Evolutionary conservation across 2,329 filamentous ascomycete species (phyloP).

Genomic region (Trichoderma brevicompactum): DNA sequence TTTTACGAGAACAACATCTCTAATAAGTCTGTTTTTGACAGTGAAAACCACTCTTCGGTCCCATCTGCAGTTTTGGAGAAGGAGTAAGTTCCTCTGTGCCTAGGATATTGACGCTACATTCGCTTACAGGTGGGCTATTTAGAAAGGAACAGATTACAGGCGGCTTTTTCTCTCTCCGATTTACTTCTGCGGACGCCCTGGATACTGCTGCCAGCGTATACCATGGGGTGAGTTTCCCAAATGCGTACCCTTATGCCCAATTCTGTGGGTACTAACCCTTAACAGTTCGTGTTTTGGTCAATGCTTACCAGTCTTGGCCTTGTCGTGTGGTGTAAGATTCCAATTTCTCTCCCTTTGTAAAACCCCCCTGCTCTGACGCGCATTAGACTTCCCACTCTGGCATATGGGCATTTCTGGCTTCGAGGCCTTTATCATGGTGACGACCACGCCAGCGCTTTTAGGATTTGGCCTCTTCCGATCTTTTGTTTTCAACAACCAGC

Average conservation of each 20-base stretch:
- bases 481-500: conserved; percentile 69
- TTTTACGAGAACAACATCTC: conserved; percentile 38
- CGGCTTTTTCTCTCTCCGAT: conserved; percentile 70
- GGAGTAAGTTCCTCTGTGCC: conserved; percentile 61
- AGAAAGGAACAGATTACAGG: conserved; percentile 77
- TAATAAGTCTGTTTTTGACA: conserved; percentile 53
- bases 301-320: conserved; percentile 88
- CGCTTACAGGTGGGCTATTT: conserved; percentile 35
- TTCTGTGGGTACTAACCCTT: conserved; percentile 4
- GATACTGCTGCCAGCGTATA: conserved; percentile 89
- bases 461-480: conserved; percentile 70
- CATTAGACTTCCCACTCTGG: conserved; percentile 89
- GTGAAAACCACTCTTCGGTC: conserved; percentile 53
- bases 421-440: conserved; percentile 85
- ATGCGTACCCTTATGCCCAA: background rate
- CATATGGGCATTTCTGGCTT: conserved; percentile 99
- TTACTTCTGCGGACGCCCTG: conserved; percentile 74
- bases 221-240: conserved; percentile 70
- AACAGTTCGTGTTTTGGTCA: conserved; percentile 91
- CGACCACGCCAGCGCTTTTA: conserved; percentile 79
- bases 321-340: conserved; percentile 82
- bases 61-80: conserved; percentile 65
- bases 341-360: background rate
- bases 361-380: conserved; percentile 30
- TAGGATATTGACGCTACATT: background rate